Conservation (phyloP, 1,284 basidiomycete species). For the Malassezia japonica region DNA sequence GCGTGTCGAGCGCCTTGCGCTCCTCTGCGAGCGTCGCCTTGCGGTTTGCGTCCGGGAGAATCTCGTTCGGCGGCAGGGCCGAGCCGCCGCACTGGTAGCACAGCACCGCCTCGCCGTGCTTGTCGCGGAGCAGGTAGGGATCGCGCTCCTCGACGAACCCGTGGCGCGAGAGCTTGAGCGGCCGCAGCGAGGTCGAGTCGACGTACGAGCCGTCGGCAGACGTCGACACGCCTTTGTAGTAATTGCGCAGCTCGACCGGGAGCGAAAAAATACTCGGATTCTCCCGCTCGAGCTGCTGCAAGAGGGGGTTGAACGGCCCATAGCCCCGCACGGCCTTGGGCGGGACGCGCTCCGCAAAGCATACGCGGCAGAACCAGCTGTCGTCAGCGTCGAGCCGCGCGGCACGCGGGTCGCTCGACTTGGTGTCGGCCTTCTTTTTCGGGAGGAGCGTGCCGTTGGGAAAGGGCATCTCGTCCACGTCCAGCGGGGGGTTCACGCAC, state of each 20-base stretch:
- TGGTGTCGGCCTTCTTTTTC: not conserved
- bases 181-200: conserved; percentile 56
- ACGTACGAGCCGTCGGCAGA: conserved; percentile 51
- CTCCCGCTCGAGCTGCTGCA: conserved; percentile 58
- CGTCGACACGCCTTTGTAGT: conserved; percentile 62
- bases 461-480: conserved; percentile 64
- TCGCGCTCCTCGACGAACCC: conserved; percentile 86
- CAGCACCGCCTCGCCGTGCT: conserved; percentile 67
- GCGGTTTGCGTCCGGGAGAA: not conserved
- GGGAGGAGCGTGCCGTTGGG: conserved; percentile 29
- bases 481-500: conserved; percentile 90
- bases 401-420: conserved; percentile 6
- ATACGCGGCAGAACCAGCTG: conserved; percentile 78
- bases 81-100: conserved; percentile 83
- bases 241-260: conserved; percentile 73
- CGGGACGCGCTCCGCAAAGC: conserved; percentile 49
- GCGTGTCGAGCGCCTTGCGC: conserved; percentile 7
- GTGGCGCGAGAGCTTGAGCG: conserved; percentile 53
- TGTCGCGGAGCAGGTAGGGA: conserved; percentile 73
- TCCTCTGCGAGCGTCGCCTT: not conserved
- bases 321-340: conserved; percentile 26
- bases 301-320: conserved; percentile 53
- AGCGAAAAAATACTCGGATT: conserved; percentile 77
- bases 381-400: conserved; percentile 13
- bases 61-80: conserved; percentile 54